These are phyloP conservation scores for Sambucus nigra DNA, from an alignment of 129 eudicot species.

Conservation along the genomic window DNA sequence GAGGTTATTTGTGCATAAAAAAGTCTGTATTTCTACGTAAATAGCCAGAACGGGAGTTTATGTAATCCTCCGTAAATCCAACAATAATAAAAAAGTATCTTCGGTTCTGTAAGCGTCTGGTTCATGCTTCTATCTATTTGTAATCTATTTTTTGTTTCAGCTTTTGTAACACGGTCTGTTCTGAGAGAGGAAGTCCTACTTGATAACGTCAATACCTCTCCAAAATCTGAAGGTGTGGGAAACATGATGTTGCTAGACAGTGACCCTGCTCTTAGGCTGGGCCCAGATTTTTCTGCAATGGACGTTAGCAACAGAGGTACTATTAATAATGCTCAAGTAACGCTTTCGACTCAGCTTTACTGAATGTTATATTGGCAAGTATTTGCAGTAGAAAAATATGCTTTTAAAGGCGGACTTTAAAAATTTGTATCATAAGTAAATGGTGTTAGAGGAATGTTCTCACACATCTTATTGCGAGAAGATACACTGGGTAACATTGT, in stretches of 20 bases:
- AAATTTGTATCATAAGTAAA: neutral
- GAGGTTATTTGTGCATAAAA: too few relatives aligned
- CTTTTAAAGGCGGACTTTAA: neutral
- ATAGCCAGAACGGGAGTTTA: too few relatives aligned
- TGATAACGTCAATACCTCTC: constrained; percentile 36
- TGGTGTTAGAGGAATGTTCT: neutral
- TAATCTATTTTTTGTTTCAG: constrained; percentile 31
- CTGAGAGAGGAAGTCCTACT: constrained; percentile 26
- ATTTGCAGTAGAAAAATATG: too few relatives aligned
- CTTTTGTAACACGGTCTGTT: constrained; percentile 46
- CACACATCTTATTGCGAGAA: neutral
- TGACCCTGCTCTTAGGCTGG: constrained; percentile 25
- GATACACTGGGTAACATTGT: neutral
- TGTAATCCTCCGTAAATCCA: too few relatives aligned
- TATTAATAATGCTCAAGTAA: neutral
- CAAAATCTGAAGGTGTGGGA: constrained; percentile 31
- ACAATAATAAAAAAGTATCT: too few relatives aligned
- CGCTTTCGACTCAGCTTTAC: neutral
- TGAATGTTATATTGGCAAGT: neutral
- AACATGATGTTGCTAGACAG: constrained; percentile 21
- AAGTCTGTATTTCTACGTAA: too few relatives aligned
- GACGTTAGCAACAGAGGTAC: constrained; percentile 32
- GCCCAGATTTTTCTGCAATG: constrained; percentile 21
- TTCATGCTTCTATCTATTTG: neutral
- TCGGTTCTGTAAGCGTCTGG: constrained; percentile 4